Percentiles rank a stretch among this genome's conserved stretches.
Evolutionary conservation across 1,284 basidiomycete genomes (phyloP).

Genomic region (Cryptococcus hybrid): DNA sequence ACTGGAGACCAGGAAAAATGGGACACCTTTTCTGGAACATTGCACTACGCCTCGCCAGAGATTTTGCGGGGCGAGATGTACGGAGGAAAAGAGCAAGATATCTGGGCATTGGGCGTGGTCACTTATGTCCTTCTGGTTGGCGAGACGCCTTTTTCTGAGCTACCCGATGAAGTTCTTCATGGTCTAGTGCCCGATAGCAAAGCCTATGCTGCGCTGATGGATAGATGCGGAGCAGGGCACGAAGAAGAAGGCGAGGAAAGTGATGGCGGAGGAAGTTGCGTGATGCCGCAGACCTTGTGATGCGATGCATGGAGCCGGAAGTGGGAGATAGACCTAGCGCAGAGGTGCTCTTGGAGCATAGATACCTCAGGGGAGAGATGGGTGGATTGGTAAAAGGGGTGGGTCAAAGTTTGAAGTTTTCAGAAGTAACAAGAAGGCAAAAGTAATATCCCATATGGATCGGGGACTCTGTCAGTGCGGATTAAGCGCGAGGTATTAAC

Average conservation of each 20-base stretch:
- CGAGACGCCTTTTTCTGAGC: conserved; percentile 81
- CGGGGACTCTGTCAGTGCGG: no score
- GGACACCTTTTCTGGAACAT: conserved; percentile 81
- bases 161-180: conserved; percentile 43
- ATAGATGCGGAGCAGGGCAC: conserved; percentile 32
- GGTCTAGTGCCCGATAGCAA: conserved; percentile 28
- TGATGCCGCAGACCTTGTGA: conserved; percentile 48
- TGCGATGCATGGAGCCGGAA: conserved; percentile 43
- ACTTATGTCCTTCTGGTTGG: conserved; percentile 94
- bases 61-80: conserved; percentile 94
- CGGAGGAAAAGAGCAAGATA: conserved; percentile 92
- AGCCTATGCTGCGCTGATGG: conserved; percentile 34
- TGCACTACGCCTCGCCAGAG: conserved; percentile 96
- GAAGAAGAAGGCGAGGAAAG: conserved; percentile 37
- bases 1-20: conserved; percentile 80
- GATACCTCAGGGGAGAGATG: conserved; percentile 40
- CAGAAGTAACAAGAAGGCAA: conserved; percentile 46
- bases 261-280: conserved; percentile 43
- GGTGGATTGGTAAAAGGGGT: conserved; percentile 45
- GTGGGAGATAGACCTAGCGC: conserved; percentile 41
- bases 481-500: no score
- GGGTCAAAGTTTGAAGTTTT: conserved; percentile 19
- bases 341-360: conserved; percentile 40
- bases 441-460: neutral
- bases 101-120: conserved; percentile 98